A percentile compares a stretch with the other conserved stretches of the same genome.
Conservation (phyloP, 768 basidiomycete genomes). For the Mycena vitilis region DNA sequence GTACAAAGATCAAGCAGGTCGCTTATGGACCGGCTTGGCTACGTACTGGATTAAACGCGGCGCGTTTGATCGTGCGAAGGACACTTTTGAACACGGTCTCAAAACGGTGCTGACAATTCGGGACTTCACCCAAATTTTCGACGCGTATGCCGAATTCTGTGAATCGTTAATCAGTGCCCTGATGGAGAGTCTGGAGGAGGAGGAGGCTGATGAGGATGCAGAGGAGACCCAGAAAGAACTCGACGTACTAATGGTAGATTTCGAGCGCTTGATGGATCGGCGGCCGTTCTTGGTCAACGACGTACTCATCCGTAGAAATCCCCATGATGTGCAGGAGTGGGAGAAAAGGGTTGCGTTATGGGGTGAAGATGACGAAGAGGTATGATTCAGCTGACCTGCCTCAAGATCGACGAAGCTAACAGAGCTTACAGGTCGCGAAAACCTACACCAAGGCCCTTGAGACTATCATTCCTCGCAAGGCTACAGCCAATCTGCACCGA, state of each 20-base stretch:
- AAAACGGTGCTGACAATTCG: constrained; percentile 89
- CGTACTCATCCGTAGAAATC: constrained; percentile 91
- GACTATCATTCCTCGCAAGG: constrained; percentile 88
- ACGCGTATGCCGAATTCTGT: constrained; percentile 94
- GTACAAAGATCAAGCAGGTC: constrained; percentile 97
- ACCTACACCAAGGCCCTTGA: constrained; percentile 93
- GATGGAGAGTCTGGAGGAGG: constrained; percentile 86
- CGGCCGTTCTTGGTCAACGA: constrained; percentile 97
- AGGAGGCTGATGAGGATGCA: constrained; percentile 87
- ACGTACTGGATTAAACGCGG: constrained; percentile 99
- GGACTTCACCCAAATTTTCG: constrained; percentile 98
- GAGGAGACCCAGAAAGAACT: constrained; percentile 87
- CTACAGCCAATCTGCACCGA: constrained; percentile 90
- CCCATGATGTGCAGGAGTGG: constrained; percentile 99
- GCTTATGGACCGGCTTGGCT: constrained; percentile 94
- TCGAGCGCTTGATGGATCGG: constrained; percentile 94
- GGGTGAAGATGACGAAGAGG: constrained; percentile 95
- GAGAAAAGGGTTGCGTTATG: constrained; percentile 95
- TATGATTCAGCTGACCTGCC: constrained; percentile 42
- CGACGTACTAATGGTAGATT: constrained; percentile 89
- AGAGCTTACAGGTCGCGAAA: constrained; percentile 77
- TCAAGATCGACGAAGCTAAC: constrained; percentile 13
- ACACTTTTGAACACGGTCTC: constrained; percentile 90
- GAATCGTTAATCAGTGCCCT: constrained; percentile 90
- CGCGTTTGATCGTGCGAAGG: constrained; percentile 92